Evolutionary conservation across 106 monocot species (phyloP), one percentile per base, ranked within the genome.

Genomic region (Vanilla planifolia): DNA sequence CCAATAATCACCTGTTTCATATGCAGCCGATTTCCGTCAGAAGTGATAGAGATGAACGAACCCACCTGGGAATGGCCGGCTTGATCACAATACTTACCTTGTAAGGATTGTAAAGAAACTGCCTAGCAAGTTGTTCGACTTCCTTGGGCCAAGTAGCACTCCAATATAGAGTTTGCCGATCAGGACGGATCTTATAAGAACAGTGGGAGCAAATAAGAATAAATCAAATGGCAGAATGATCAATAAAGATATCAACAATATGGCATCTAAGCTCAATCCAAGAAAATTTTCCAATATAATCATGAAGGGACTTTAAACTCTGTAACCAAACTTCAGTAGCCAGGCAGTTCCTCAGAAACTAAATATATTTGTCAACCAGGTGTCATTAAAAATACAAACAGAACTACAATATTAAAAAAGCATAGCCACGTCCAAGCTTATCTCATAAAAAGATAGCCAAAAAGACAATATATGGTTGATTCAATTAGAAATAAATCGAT

Each of bases 81-180:
- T 42, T 43, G 40, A 43, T 32, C 26, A 37, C 11, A 60, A 42
- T 15, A 40, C 30, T 69, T 85, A 91, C 96, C 84, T 88, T 91
- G 74, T 91, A 98, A 15, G 91, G 68, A 51, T 98, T 79, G 60
- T 88, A 91, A 2, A 91, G 82, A 43, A 85, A 91, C 35, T 91
- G 77, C 66, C 74, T 91, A 35, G 91, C 81, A 70, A 98, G 91
- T 43, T 91, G 84, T 66, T 91, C 91, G 26, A 98, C 96, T 70
- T 96, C 96, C 77, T 92, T 98, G 25, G 91, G 96, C 96, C 96
- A 98, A 65, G 91, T 98, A 45, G 96, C 96, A 73, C 91, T 98
- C 91, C 96, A 98, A 55, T 84, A 91, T 15, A 98, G 84, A 68
- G 96, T 98, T 65, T 98, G 96, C 41, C 91, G 81, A 75, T 98